phyloP scores from a whole-genome alignment of 768 basidiomycete genomes.

The Lentinula raphanica region DNA sequence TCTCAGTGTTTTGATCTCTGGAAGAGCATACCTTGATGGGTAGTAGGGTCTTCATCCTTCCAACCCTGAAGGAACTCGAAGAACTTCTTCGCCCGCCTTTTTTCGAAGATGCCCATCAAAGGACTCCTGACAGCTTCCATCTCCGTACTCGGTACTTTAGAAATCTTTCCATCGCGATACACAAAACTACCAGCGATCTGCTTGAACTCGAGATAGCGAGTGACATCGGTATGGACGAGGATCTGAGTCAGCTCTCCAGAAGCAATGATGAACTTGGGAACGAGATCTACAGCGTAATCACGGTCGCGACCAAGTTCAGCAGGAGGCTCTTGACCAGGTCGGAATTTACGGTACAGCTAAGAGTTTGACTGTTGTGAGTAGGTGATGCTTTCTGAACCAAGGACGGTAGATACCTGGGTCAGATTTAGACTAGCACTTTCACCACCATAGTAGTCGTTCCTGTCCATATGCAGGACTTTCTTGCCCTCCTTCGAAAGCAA shows the following conservation, averaged over 20 bases:
- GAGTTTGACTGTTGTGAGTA: neutral
- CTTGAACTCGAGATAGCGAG: conserved; percentile 98
- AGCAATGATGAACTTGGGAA: conserved; percentile 99
- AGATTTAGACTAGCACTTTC: conserved; percentile 96
- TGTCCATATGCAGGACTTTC: conserved; percentile 98
- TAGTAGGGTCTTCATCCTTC: conserved; percentile 93
- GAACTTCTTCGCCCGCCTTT: conserved; percentile 96
- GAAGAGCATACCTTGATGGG: conserved; percentile 78
- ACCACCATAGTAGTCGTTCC: conserved; percentile 98
- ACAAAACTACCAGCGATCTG: conserved; percentile 99
- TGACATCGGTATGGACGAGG: conserved; percentile 98
- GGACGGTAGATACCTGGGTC: conserved; percentile 69
- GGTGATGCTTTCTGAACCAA: conserved; percentile 3
- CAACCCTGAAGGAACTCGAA: conserved; percentile 95
- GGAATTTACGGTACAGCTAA: conserved; percentile 95
- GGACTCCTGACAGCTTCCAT: conserved; percentile 94
- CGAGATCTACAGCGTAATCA: conserved; percentile 96
- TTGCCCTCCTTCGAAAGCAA: conserved; percentile 98
- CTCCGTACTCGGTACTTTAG: conserved; percentile 96
- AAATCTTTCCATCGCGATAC: conserved; percentile 93
- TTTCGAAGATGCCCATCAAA: conserved; percentile 99
- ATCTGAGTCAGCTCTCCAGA: conserved; percentile 97
- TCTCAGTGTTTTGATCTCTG: neutral
- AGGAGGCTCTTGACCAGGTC: conserved; percentile 69
- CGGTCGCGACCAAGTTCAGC: conserved; percentile 89